Evolutionary conservation across 768 basidiomycete genomes (phyloP).

Genomic region (Boletus tomentosulus): DNA sequence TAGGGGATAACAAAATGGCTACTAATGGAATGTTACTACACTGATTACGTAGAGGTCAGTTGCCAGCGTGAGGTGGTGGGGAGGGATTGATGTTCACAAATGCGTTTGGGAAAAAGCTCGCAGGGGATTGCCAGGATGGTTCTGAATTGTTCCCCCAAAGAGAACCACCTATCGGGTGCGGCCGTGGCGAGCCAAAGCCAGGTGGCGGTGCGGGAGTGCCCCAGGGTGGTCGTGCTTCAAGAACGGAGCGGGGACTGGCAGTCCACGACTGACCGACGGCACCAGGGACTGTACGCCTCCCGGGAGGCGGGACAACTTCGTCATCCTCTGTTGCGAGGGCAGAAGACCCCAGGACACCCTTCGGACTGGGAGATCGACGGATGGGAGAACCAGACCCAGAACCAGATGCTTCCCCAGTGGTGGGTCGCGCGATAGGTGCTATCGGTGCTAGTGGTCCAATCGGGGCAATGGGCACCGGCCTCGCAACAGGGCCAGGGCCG

Average conservation of each 20-base stretch:
- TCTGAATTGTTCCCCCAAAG: slow-evolving; percentile 41
- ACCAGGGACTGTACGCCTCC: slow-evolving; percentile 39
- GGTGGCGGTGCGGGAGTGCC: slow-evolving; percentile 36
- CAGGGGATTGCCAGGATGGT: slow-evolving; percentile 49
- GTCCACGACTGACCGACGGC: slow-evolving; percentile 48
- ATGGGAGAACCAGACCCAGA: slow-evolving; percentile 61
- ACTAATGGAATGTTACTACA: slow-evolving; percentile 21
- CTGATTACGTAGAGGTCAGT: slow-evolving; percentile 24
- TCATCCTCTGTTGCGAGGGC: slow-evolving; percentile 78
- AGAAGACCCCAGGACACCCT: slow-evolving; percentile 70
- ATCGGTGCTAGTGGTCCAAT: slow-evolving; percentile 55
- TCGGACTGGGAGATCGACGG: slow-evolving; percentile 51
- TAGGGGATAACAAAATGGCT: background rate
- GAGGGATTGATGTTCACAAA: slow-evolving; percentile 48
- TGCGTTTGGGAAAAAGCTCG: slow-evolving; percentile 43
- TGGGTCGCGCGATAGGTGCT: slow-evolving; percentile 55
- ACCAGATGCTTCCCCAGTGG: slow-evolving; percentile 37
- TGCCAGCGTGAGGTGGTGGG: slow-evolving; percentile 40
- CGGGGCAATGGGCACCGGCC: slow-evolving; percentile 32
- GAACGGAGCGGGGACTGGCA: slow-evolving; percentile 42
- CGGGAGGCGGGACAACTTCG: slow-evolving; percentile 59
- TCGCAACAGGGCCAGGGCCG: slow-evolving; percentile 58
- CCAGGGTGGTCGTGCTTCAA: slow-evolving; percentile 44
- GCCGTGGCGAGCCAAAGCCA: slow-evolving; percentile 33
- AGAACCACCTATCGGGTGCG: slow-evolving; percentile 32